phyloP scores from a whole-genome alignment of 495 filamentous ascomycete genomes.

The Hyaloscypha variabilis region DNA sequence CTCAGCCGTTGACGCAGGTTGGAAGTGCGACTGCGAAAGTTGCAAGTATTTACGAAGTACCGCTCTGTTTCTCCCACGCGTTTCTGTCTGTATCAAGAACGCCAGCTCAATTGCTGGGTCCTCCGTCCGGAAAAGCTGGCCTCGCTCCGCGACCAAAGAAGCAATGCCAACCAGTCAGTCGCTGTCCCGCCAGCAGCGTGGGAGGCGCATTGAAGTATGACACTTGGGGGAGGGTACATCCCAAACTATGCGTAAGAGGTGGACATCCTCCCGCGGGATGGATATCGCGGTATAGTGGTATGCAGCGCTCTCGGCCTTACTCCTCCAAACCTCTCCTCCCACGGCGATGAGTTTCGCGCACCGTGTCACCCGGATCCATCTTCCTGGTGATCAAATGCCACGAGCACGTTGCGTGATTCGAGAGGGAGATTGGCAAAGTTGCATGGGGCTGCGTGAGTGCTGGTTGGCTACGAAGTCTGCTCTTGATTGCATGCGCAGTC shows the following conservation, averaged over 20 bases:
- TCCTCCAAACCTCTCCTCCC: not conserved
- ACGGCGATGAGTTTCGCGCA: not conserved
- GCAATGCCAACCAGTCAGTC: not conserved
- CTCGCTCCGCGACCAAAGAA: slow-evolving; percentile 6
- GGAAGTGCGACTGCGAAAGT: not conserved
- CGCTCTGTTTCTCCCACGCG: no score
- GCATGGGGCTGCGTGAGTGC: not conserved
- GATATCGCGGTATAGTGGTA: slow-evolving; percentile 5
- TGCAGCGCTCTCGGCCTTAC: slow-evolving; percentile 15
- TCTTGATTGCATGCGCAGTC: no score
- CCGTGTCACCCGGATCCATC: no score
- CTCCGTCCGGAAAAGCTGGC: slow-evolving; percentile 2
- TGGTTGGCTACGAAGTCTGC: not conserved
- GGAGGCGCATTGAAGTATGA: slow-evolving; percentile 15
- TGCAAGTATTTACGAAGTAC: no score
- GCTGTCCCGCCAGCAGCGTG: not conserved
- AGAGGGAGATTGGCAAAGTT: slow-evolving; percentile 10
- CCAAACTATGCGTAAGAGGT: slow-evolving; percentile 1
- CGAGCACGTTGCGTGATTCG: slow-evolving; percentile 22
- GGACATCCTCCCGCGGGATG: not conserved
- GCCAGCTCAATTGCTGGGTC: not conserved
- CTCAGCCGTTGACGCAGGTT: no score
- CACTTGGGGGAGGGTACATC: slow-evolving; percentile 1
- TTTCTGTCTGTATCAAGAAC: no score
- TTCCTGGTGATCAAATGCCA: not conserved